A percentile compares a stretch with the other conserved stretches of the same genome.
These are phyloP conservation scores for Hawksworthiomyces lignivorus DNA, from an alignment of 2,329 filamentous ascomycete genomes.

Conservation along the genomic window DNA sequence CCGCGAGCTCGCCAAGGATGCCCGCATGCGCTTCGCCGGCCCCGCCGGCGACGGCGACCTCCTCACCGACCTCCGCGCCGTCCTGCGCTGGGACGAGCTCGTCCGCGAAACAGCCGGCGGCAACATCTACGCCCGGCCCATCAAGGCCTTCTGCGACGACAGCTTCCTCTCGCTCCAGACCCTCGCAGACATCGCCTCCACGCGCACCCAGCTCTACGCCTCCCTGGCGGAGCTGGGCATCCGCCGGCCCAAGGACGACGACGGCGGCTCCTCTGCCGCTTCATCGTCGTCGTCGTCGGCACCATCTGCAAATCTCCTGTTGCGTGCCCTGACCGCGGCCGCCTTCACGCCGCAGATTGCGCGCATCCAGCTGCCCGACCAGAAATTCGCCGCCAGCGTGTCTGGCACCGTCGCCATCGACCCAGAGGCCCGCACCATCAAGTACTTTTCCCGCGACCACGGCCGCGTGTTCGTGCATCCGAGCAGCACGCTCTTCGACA, in stretches of 20 bases:
- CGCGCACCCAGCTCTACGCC: slow-evolving; percentile 75
- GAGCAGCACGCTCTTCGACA: slow-evolving; percentile 75
- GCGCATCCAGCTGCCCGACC: slow-evolving; percentile 87
- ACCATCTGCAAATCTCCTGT: slow-evolving; percentile 36
- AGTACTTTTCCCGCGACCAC: slow-evolving; percentile 82
- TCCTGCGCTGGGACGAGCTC: slow-evolving; percentile 71
- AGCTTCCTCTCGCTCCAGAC: slow-evolving; percentile 81
- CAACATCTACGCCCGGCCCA: slow-evolving; percentile 46
- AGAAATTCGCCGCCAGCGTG: slow-evolving; percentile 84
- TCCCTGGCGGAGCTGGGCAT: slow-evolving; percentile 83
- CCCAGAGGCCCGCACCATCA: slow-evolving; percentile 84
- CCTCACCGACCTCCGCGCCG: slow-evolving; percentile 77
- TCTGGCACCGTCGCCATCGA: slow-evolving; percentile 89
- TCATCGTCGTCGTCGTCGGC: slow-evolving; percentile 21
- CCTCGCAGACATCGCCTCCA: slow-evolving; percentile 80
- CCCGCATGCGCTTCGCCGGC: slow-evolving; percentile 61
- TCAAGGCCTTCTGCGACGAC: slow-evolving; percentile 72
- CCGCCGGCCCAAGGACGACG: slow-evolving; percentile 33
- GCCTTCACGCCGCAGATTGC: slow-evolving; percentile 81
- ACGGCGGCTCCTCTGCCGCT: slow-evolving; percentile 11
- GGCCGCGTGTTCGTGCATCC: slow-evolving; percentile 91
- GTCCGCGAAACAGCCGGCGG: slow-evolving; percentile 34
- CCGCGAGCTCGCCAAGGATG: slow-evolving; percentile 72
- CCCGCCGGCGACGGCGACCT: slow-evolving; percentile 78
- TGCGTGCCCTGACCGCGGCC: slow-evolving; percentile 64